Evolutionary conservation across 2,329 filamentous ascomycete species (phyloP), one percentile per base, ranked within the genome.

Genomic region (Gaeumannomyces tritici): DNA sequence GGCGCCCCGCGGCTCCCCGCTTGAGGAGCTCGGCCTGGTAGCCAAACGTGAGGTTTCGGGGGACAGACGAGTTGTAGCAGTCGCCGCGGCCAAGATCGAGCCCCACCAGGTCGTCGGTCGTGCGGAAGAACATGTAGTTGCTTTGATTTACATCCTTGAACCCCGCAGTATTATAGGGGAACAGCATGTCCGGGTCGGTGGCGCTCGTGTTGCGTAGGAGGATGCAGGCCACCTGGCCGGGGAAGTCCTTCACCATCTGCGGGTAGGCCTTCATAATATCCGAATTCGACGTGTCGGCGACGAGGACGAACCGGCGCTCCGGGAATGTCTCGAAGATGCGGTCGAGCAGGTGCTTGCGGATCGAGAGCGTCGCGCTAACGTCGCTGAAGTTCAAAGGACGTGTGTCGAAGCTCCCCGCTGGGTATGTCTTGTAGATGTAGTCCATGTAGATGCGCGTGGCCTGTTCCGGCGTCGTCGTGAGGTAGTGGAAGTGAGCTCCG

Each of bases 371-470:
- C 4, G 87, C 89, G n/a, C 75, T 78, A 15, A 89, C 78, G 66
- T 92, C 88, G n/a, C 83, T 88, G 76, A 93, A 91, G 77, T 93
- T 92, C 26, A 93, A 81, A 0, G 90, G 89, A 0, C 89, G 83
- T 1, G 88, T 91, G 69, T 93, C 89, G 71, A 91, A 91, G 55
- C 85, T 89, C 56, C 90, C 90, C 18, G 86, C 82, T 0, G 90
- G 90, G 71, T 93, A 93, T 8, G 83, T 90, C 69, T 84, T 83
- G 78, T 89, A 92, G 72, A 93, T 91, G 73, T 89, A 88, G 62
- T 89, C 82, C 88, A 91, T 91, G 75, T 93, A 93, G 67, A 87
- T 88, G 55, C 89, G 80, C 0, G 89, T 91, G 5, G 86, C 81
- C 72, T 93, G 89, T 74, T 92, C 89, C 0, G 89, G 89, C 0